Base-by-base conservation (phyloP, 257 asterid species). In the Anisodus acutangulus region DNA sequence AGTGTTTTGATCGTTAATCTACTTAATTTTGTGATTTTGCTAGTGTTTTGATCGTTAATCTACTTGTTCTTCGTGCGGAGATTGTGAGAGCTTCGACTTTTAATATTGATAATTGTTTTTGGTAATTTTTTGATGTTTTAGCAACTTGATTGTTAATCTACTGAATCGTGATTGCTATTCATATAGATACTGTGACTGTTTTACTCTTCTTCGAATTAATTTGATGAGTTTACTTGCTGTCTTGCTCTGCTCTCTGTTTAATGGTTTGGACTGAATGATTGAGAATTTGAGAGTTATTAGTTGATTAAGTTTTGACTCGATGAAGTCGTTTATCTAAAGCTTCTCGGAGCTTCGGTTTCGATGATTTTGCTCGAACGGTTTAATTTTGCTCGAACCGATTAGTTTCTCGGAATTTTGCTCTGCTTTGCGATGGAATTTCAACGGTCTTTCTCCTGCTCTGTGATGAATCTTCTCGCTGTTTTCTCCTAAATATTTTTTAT, bases 1-100 rank as follows among this genome's bases (percentile, higher is more conserved):
- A 10, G 59, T 47, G 59, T 72, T 47, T 47, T 72, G 41, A 72
- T 72, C 6, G 60, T 72, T 72, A 47, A 47, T 72, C 80, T 47
- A 1, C 41, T 19, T 19, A 72, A 0, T 72, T 72, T 72, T 74
- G 31, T 26, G 31, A 26, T 1, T 26, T 54, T 12, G 58, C 13
- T 54, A 54, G 59, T 54, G 59, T 54, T 54, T 54, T 54, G 6
- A 54, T 54, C 59, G 59, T 54, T 54, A 54, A 54, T 54, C 59
- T 54, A 15, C 6, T 54, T 54, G 59, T 54, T 54, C 17, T 54
- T 54, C 59, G 4, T 54, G 17, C 13, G 17, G 6, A 12, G 1
- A 59, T 59, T 59, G 31, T 0, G n/a, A 59, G 66, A 59, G 66
- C 66, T 59, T 59, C 66, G n/a, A 31, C 10, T n/a, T 59, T 59